Conservation (phyloP, 73 alveolate species). For the Uronychia binucleata region DNA sequence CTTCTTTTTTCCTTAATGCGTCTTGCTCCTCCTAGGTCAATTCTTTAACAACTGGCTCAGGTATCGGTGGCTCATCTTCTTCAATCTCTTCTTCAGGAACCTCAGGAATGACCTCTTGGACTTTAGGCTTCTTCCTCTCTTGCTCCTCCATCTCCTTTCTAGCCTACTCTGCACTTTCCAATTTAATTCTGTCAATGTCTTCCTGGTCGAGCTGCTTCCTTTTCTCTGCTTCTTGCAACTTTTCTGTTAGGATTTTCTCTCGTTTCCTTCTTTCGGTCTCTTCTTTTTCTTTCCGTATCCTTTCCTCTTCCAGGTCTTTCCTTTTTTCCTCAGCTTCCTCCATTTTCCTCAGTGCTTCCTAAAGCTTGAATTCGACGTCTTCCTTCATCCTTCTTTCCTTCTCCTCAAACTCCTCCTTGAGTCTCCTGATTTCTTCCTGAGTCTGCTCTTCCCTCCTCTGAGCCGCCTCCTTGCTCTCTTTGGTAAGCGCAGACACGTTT, state of each 20-base stretch:
- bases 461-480: conserved; percentile 7
- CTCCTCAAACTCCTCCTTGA: conserved; percentile 7
- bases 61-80: neutral
- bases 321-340: conserved; percentile 27
- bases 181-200: neutral
- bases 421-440: neutral
- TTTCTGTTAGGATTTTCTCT: neutral
- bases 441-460: conserved; percentile 1
- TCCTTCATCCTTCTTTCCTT: conserved; percentile 13
- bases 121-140: neutral
- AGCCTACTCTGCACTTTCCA: neutral
- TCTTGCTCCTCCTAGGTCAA: neutral
- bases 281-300: conserved; percentile 11
- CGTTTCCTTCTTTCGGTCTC: conserved; percentile 5
- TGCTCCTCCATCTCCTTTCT: neutral
- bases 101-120: neutral
- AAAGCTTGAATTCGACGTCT: neutral
- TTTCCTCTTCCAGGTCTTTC: conserved; percentile 10
- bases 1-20: neutral
- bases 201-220: neutral
- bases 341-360: conserved; percentile 12
- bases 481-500: neutral
- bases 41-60: neutral
- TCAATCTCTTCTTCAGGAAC: neutral
- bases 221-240: neutral